phyloP scores from a whole-genome alignment of 2,329 filamentous ascomycete species.

The Cordyceps pruinosa region DNA sequence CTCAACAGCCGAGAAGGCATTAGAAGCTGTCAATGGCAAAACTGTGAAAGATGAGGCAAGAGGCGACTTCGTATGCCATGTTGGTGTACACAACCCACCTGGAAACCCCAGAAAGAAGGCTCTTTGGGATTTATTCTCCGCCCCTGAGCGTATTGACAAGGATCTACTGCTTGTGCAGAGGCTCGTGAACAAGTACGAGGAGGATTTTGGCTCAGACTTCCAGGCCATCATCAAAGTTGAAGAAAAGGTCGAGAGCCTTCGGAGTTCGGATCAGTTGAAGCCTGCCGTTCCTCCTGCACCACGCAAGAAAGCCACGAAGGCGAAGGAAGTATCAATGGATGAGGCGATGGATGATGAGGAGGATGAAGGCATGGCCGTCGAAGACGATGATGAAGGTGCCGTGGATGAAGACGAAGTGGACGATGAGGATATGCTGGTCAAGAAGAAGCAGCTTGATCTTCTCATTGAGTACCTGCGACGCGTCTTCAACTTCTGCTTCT shows the following conservation, averaged over 20 bases:
- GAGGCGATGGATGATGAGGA: constrained; percentile 58
- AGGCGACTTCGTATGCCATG: constrained; percentile 95
- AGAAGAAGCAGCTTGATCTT: constrained; percentile 96
- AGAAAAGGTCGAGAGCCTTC: constrained; percentile 76
- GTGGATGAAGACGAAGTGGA: constrained; percentile 83
- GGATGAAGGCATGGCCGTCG: constrained; percentile 67
- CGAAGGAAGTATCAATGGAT: constrained; percentile 53
- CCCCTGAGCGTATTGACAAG: constrained; percentile 86
- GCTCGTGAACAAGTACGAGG: constrained; percentile 76
- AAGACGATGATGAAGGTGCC: constrained; percentile 72
- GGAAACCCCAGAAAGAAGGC: constrained; percentile 86
- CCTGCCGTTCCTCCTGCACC: constrained; percentile 48
- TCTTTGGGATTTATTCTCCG: constrained; percentile 92
- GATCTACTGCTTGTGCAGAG: constrained; percentile 79
- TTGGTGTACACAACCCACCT: constrained; percentile 89
- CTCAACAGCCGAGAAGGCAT: constrained; percentile 72
- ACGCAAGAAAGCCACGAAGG: constrained; percentile 56
- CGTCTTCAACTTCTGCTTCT: constrained; percentile 99
- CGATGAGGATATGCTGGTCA: constrained; percentile 78
- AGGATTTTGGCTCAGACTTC: constrained; percentile 69
- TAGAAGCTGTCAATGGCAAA: constrained; percentile 95
- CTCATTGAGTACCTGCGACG: constrained; percentile 93
- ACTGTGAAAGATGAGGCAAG: constrained; percentile 90
- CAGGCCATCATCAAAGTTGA: constrained; percentile 77
- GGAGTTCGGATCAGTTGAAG: constrained; percentile 68